Evolutionary conservation across 1,284 basidiomycete genomes (phyloP).

Genomic region (Inonotus hispidus): DNA sequence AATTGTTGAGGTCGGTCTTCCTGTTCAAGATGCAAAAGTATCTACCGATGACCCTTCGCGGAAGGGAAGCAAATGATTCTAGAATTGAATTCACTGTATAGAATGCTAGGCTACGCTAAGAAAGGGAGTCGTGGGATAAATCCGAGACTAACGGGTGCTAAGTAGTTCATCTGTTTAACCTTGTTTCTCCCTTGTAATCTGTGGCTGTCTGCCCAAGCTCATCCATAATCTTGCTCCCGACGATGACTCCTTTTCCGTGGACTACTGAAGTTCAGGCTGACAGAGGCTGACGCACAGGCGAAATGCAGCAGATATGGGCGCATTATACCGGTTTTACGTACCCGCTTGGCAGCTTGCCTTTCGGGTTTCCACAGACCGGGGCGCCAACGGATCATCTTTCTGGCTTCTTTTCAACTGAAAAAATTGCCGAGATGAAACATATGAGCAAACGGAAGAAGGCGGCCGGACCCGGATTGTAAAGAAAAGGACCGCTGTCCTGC

Average conservation of each 20-base stretch:
- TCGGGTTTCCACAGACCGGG: background rate
- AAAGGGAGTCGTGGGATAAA: background rate
- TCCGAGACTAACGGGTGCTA: background rate
- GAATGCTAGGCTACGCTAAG: background rate
- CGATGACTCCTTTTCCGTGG: too few species aligned
- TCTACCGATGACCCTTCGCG: background rate
- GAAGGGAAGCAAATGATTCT: background rate
- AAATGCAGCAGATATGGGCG: background rate
- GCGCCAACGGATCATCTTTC: background rate
- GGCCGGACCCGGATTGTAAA: background rate
- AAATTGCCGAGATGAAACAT: conserved; percentile 2
- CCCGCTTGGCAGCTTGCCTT: background rate
- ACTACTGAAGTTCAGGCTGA: too few species aligned
- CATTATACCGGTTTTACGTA: background rate
- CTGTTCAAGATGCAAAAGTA: background rate
- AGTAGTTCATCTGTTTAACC: background rate
- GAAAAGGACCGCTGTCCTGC: background rate
- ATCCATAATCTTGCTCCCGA: too few species aligned
- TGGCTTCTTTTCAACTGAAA: background rate
- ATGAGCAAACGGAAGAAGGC: background rate
- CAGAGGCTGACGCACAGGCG: background rate
- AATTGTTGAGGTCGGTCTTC: background rate
- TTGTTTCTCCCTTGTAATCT: background rate
- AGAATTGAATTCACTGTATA: background rate
- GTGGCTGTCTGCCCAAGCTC: too few species aligned